Conservation (phyloP, 169 alveolate species). For the Hepatocystis sp. region DNA sequence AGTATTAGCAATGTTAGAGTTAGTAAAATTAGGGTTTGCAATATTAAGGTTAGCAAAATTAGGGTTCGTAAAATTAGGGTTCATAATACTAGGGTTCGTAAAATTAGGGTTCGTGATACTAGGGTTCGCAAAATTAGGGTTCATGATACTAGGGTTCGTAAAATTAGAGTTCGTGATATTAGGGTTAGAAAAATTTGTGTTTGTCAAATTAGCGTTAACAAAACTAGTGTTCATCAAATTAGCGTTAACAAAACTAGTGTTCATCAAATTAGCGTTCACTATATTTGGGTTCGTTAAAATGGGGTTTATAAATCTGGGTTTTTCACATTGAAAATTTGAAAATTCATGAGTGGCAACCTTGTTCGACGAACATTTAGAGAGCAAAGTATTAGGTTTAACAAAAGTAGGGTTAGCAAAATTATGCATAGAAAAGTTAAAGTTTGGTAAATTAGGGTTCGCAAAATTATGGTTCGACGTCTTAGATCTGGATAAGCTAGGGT, state of each 20-base stretch:
- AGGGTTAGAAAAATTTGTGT: background rate
- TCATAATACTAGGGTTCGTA: background rate
- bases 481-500: too few species aligned
- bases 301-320: too few species aligned
- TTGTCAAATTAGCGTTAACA: background rate
- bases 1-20: too few species aligned
- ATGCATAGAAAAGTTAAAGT: too few species aligned
- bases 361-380: too few species aligned
- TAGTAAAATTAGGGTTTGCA: background rate
- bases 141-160: background rate
- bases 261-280: slow-evolving; percentile 16
- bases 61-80: background rate
- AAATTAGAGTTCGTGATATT: background rate
- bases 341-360: too few species aligned
- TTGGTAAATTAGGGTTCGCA: too few species aligned
- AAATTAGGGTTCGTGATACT: background rate
- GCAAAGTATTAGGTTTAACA: too few species aligned
- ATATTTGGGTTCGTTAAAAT: slow-evolving; percentile 32
- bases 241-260: slow-evolving; percentile 6
- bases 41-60: background rate
- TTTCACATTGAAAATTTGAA: too few species aligned
- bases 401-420: too few species aligned
- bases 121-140: slow-evolving; percentile 3
- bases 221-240: slow-evolving; percentile 11
- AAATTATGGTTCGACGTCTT: too few species aligned